Percentiles rank a stretch among this genome's conserved stretches.
phyloP scores from a whole-genome alignment of 768 basidiomycete species.

The Leccinum rimulosum region DNA sequence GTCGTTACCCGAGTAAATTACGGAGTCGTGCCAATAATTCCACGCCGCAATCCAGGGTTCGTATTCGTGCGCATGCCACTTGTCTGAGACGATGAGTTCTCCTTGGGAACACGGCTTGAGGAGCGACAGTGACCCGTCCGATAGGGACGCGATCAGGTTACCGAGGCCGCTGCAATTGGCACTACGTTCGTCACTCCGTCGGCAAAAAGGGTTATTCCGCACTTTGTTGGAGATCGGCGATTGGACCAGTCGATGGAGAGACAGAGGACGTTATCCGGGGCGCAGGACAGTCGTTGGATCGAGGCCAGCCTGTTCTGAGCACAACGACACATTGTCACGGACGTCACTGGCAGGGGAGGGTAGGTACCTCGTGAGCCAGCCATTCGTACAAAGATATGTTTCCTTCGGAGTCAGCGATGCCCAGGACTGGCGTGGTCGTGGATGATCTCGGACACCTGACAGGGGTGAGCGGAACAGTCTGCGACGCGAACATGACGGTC shows the following conservation, averaged over 20 bases:
- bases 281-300: conserved; percentile 46
- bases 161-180: conserved; percentile 42
- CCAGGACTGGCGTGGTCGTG: conserved; percentile 50
- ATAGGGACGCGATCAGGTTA: conserved; percentile 76
- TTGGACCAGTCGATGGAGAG: conserved; percentile 95
- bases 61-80: conserved; percentile 88
- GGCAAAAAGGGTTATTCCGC: conserved; percentile 19
- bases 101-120: conserved; percentile 47
- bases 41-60: conserved; percentile 95
- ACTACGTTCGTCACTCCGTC: not conserved
- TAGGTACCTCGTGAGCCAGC: conserved; percentile 43
- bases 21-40: conserved; percentile 79
- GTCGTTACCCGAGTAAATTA: conserved; percentile 80
- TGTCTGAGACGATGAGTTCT: conserved; percentile 44
- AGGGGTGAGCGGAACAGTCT: conserved; percentile 5
- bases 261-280: conserved; percentile 61
- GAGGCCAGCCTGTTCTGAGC: conserved; percentile 40
- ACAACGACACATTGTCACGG: not conserved
- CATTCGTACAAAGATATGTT: conserved; percentile 64
- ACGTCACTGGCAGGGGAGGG: not conserved
- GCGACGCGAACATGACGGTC: conserved; percentile 2
- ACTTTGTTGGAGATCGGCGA: conserved; percentile 51
- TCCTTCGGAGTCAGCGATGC: conserved; percentile 85
- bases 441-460: conserved; percentile 58
- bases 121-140: conserved; percentile 71